These are phyloP conservation scores for Mycena haematopus DNA, from an alignment of 768 basidiomycete species.

Conservation along the genomic window DNA sequence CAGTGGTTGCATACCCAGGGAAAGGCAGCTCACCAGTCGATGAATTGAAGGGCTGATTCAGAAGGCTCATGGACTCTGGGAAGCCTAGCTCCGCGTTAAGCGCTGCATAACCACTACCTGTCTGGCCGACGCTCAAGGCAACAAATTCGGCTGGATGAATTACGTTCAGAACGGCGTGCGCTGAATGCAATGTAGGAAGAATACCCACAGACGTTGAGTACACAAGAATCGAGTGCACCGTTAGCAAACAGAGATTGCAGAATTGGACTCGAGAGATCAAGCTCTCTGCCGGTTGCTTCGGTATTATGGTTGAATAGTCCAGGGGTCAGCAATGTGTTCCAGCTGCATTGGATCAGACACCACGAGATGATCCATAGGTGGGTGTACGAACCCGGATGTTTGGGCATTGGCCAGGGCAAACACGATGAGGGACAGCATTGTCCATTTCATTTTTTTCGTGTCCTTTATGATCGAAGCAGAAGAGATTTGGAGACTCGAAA, in stretches of 20 bases:
- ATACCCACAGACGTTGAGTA: neutral
- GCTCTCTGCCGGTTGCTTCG: neutral
- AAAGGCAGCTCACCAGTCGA: neutral
- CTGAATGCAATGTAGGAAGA: neutral
- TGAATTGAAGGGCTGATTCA: neutral
- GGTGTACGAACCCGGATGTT: slow-evolving; percentile 5
- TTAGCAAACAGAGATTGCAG: neutral
- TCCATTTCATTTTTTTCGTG: slow-evolving; percentile 7
- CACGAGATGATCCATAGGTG: neutral
- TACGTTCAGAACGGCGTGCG: neutral
- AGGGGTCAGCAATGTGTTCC: slow-evolving; percentile 5
- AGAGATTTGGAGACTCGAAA: slow-evolving; percentile 1
- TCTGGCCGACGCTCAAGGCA: neutral
- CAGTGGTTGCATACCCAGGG: neutral
- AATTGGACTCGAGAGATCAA: neutral
- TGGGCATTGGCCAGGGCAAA: slow-evolving; percentile 1
- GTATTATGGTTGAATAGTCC: neutral
- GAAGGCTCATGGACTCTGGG: neutral
- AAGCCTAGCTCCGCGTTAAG: neutral
- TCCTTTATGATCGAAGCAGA: neutral
- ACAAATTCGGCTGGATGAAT: neutral
- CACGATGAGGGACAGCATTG: neutral
- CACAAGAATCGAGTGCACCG: neutral
- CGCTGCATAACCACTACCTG: neutral
- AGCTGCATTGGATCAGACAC: neutral